Evolutionary conservation across 1,284 basidiomycete genomes (phyloP), one percentile per base, ranked within the genome.

Genomic region (Pterula multifida): DNA sequence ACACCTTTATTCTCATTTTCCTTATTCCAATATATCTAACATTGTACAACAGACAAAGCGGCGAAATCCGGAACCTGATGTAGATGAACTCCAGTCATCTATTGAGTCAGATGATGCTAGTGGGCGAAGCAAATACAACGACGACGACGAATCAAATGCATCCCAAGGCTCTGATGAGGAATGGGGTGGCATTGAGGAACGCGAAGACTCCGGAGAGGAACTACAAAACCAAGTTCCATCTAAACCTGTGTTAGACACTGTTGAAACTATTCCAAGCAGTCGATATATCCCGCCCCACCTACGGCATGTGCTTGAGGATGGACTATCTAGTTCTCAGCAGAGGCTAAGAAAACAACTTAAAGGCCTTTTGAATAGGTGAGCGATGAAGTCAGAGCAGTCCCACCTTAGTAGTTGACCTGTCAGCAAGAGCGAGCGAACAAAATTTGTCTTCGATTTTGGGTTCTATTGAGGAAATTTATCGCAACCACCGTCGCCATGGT

Each of bases 391-490:
- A 24, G 12, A 25, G 3, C 26, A 26, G 4, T 19, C 50, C 32
- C 23, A 46, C 42, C 52, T 36, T 48, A 42, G 51, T 13, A 49
- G 17, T 36, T 51, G 25, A 53, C 45, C 26, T 35, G 50, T 21
- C 32, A 50, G 48, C 28, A 55, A 91, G 90, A 56, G 73, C 93
- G 79, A 90, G 85, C 57, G 94, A 97, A 63, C 87, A 85, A 63
- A 98, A 98, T 59, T 83, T 98, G 52, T 76, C 79, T 6, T 75
- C 78, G 0, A 90, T 98, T 44, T 61, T 97, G 3, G 77, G 80
- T 45, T 78, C 81, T 45, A 71, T 95, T 24, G 89, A 95, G 59
- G 77, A 76, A 2, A 63, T 92, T 4, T 97, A 95, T 62, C 72
- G 85, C 50, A 77, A 81, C 36, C 68, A 93, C 63, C 73, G 86